Evolutionary conservation across 331 rosid genomes (phyloP).

Genomic region (Pyrus hybrid): DNA sequence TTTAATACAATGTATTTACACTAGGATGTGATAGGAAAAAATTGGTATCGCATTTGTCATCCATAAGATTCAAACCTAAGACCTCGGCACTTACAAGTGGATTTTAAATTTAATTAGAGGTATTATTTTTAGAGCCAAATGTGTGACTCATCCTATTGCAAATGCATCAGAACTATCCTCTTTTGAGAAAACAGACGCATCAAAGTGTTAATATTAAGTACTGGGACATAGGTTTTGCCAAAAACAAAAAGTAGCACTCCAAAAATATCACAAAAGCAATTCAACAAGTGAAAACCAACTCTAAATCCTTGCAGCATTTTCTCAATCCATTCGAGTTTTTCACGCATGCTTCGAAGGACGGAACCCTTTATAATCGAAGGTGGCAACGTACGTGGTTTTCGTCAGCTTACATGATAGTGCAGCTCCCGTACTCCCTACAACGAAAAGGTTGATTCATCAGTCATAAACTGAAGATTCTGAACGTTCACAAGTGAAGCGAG

Average conservation of each 20-base stretch:
- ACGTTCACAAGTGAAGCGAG: not conserved
- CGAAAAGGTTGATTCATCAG: slow-evolving; percentile 6
- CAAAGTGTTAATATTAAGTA: not conserved
- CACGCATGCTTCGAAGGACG: not conserved
- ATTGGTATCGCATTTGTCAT: no score
- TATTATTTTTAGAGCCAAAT: not conserved
- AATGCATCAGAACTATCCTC: not conserved
- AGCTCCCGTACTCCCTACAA: slow-evolving; percentile 48
- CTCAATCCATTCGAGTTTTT: not conserved
- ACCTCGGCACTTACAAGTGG: no score
- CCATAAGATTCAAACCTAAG: no score
- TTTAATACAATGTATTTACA: no score
- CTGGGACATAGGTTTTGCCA: not conserved
- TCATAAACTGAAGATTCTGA: not conserved
- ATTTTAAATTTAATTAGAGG: not conserved
- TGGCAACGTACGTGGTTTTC: not conserved
- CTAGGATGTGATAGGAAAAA: no score
- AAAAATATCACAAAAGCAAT: not conserved
- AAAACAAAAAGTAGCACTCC: not conserved
- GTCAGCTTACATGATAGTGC: slow-evolving; percentile 54
- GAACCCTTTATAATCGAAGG: not conserved
- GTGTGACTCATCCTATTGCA: not conserved
- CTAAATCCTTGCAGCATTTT: not conserved
- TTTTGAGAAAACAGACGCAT: not conserved
- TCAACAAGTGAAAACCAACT: not conserved